Conservation (phyloP, 2,329 filamentous ascomycete species). For the Fusarium avenaceum region DNA sequence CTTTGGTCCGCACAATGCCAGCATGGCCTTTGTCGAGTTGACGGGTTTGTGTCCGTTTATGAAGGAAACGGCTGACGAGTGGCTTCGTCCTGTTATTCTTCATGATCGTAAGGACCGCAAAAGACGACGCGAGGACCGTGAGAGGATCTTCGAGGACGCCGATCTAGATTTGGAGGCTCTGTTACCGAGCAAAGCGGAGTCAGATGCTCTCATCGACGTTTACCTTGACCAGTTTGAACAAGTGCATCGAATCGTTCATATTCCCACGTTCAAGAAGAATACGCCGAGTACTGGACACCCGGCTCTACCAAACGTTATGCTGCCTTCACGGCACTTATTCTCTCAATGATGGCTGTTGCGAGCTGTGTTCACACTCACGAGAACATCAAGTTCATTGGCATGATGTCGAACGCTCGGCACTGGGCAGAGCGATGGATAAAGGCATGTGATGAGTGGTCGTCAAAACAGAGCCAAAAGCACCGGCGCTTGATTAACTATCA, state of each 20-base stretch:
- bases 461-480: slow-evolving; percentile 71
- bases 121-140: slow-evolving; percentile 66
- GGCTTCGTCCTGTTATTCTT: slow-evolving; percentile 70
- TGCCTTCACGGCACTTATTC: slow-evolving; percentile 68
- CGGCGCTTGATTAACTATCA: slow-evolving; percentile 72
- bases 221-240: slow-evolving; percentile 70
- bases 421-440: slow-evolving; percentile 69
- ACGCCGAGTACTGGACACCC: slow-evolving; percentile 67
- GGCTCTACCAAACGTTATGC: slow-evolving; percentile 61
- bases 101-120: slow-evolving; percentile 69
- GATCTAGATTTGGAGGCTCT: slow-evolving; percentile 66
- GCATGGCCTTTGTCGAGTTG: slow-evolving; percentile 71
- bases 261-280: slow-evolving; percentile 70
- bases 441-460: slow-evolving; percentile 67
- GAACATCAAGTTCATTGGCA: slow-evolving; percentile 67
- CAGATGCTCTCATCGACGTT: slow-evolving; percentile 63
- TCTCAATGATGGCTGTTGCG: slow-evolving; percentile 72
- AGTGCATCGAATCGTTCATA: slow-evolving; percentile 69
- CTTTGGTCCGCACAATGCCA: slow-evolving; percentile 71
- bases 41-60: slow-evolving; percentile 71
- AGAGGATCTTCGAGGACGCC: slow-evolving; percentile 62
- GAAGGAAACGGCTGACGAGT: slow-evolving; percentile 73
- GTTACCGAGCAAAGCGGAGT: slow-evolving; percentile 62
- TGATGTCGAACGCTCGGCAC: slow-evolving; percentile 69
- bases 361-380: slow-evolving; percentile 68